Evolutionary conservation across 768 basidiomycete genomes (phyloP).

Genomic region (Solioccasus polychromus): DNA sequence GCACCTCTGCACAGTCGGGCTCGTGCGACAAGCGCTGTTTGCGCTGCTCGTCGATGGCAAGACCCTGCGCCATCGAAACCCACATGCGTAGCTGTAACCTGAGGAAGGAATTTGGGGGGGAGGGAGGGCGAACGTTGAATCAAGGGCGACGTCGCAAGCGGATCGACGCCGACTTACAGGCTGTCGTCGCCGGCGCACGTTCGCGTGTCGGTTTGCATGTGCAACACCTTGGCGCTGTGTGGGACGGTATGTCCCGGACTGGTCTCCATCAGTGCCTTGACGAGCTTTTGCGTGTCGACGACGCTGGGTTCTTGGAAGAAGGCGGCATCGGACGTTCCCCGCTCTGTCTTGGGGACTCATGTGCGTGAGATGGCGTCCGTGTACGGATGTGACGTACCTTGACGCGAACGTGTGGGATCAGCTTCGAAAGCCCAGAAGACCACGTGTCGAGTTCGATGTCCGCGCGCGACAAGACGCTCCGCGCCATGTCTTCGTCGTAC

Average conservation of each 20-base stretch:
- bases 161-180: constrained; percentile 35
- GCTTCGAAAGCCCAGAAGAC: constrained; percentile 35
- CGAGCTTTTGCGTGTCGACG: constrained; percentile 41
- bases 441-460: constrained; percentile 43
- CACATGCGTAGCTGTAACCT: constrained; percentile 45
- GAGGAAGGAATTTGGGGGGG: too few relatives aligned
- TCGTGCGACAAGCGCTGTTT: constrained; percentile 13
- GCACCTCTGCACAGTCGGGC: constrained; percentile 10
- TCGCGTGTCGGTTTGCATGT: constrained; percentile 30
- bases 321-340: not conserved
- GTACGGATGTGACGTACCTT: constrained; percentile 5
- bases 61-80: constrained; percentile 44
- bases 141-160: too few relatives aligned
- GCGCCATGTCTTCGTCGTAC: constrained; percentile 38
- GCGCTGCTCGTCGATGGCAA: constrained; percentile 46
- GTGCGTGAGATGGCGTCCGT: not conserved
- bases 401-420: constrained; percentile 10
- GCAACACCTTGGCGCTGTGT: constrained; percentile 34
- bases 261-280: constrained; percentile 38
- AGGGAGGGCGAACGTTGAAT: too few relatives aligned
- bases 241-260: constrained; percentile 23
- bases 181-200: constrained; percentile 55
- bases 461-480: constrained; percentile 38
- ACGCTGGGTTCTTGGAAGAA: constrained; percentile 32
- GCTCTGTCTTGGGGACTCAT: constrained; percentile 11